phyloP scores from a whole-genome alignment of 805 yeast species.

The Saturnispora besseyi region DNA sequence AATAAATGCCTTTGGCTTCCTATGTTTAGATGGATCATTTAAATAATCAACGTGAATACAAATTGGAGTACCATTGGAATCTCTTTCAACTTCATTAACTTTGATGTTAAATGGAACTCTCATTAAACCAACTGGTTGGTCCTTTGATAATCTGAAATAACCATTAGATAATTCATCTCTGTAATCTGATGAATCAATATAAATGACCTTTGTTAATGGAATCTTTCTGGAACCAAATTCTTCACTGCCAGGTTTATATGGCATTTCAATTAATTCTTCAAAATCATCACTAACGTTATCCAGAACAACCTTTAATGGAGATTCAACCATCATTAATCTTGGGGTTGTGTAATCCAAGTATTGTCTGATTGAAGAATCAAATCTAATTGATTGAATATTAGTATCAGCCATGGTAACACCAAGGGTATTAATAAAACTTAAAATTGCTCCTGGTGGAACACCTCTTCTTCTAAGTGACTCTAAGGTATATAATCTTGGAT shows the following conservation, averaged over 20 bases:
- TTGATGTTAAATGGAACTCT: constrained; percentile 79
- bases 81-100: constrained; percentile 59
- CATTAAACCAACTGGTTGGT: constrained; percentile 90
- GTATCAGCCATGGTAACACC: constrained; percentile 95
- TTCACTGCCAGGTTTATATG: constrained; percentile 80
- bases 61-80: constrained; percentile 50
- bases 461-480: constrained; percentile 96
- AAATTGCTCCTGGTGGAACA: constrained; percentile 96
- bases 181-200: constrained; percentile 85
- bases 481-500: constrained; percentile 90
- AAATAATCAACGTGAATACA: constrained; percentile 77
- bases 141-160: constrained; percentile 88
- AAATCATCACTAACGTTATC: constrained; percentile 75
- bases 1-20: constrained; percentile 90
- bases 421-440: constrained; percentile 84
- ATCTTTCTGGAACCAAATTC: constrained; percentile 68
- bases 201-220: constrained; percentile 67
- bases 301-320: constrained; percentile 75
- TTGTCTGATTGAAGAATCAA: constrained; percentile 81
- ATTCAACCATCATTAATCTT: constrained; percentile 84
- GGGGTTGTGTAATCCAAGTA: constrained; percentile 89
- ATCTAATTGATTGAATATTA: constrained; percentile 81
- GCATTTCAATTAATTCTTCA: constrained; percentile 63
- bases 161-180: constrained; percentile 57
- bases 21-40: constrained; percentile 42